phyloP scores from a whole-genome alignment of 192 early-diverging fungal genomes.

The Umbelopsis vinacea region DNA sequence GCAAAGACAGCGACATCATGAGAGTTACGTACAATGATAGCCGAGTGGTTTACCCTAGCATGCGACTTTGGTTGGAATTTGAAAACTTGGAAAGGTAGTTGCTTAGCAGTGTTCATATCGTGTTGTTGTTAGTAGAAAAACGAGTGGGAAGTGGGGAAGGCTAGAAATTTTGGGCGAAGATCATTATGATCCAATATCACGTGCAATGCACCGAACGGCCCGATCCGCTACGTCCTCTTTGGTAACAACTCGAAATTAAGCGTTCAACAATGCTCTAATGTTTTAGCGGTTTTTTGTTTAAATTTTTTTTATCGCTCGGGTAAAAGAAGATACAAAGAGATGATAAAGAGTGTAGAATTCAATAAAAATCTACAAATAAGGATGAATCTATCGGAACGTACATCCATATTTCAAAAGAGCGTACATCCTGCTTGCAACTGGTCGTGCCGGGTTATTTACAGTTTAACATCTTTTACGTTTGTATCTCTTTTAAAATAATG shows the following conservation, averaged over 20 bases:
- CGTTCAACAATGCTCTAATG: too few relatives aligned
- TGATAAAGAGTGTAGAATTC: too few relatives aligned
- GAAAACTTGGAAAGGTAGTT: conserved; percentile 27
- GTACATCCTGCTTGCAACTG: conserved; percentile 17
- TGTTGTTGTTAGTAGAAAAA: too few relatives aligned
- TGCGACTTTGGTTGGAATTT: conserved; percentile 25
- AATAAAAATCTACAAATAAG: conserved; percentile 12
- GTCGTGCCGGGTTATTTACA: conserved; percentile 10
- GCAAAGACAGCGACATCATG: background rate
- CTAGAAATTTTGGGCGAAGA: too few relatives aligned
- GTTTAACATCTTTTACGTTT: background rate
- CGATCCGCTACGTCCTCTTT: too few relatives aligned
- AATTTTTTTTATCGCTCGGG: too few relatives aligned
- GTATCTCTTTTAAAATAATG: conserved; percentile 11
- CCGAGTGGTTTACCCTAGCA: conserved; percentile 18
- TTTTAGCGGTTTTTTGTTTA: too few relatives aligned
- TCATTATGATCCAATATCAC: too few relatives aligned
- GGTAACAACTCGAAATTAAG: too few relatives aligned
- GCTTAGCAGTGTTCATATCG: background rate
- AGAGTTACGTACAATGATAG: conserved; percentile 31
- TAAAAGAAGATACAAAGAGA: too few relatives aligned
- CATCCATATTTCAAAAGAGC: conserved; percentile 6
- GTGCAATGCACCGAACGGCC: too few relatives aligned
- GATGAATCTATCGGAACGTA: background rate
- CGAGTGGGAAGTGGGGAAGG: too few relatives aligned